These are phyloP conservation scores for Diaporthe sp. DNA, from an alignment of 2,329 filamentous ascomycete genomes.

Conservation along the genomic window DNA sequence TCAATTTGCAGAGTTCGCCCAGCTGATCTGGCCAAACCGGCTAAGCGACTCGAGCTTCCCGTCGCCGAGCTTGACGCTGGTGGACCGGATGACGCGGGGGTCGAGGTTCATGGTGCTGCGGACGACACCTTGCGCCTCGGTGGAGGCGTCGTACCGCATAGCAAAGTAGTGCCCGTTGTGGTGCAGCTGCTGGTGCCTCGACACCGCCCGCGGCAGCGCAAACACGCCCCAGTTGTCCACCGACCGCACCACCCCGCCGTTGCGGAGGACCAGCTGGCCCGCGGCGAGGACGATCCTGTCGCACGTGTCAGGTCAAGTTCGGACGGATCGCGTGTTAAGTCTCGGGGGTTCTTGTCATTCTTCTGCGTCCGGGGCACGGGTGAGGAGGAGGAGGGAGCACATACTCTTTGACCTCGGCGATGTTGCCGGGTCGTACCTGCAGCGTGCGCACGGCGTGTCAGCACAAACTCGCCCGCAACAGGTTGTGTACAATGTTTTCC, in stretches of 20 bases:
- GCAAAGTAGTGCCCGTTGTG: slow-evolving; percentile 94
- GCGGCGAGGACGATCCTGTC: slow-evolving; percentile 86
- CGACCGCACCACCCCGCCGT: slow-evolving; percentile 90
- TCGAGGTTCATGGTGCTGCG: slow-evolving; percentile 83
- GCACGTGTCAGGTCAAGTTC: not conserved
- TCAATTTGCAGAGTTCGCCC: slow-evolving; percentile 47
- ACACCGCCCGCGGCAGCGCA: slow-evolving; percentile 81
- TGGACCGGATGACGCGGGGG: slow-evolving; percentile 88
- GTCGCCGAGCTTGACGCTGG: slow-evolving; percentile 86
- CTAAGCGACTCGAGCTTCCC: slow-evolving; percentile 81
- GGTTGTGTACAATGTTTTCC: too few relatives aligned
- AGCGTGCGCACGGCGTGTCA: not conserved
- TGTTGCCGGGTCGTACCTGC: slow-evolving; percentile 90
- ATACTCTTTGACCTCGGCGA: slow-evolving; percentile 96
- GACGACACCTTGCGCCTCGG: slow-evolving; percentile 78
- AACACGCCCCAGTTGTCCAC: slow-evolving; percentile 96
- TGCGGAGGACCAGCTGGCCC: slow-evolving; percentile 83
- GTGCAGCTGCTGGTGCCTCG: slow-evolving; percentile 85
- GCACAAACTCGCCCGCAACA: not conserved
- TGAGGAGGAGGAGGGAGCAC: slow-evolving; percentile 44
- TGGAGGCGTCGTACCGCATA: slow-evolving; percentile 90
- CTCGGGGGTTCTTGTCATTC: not conserved
- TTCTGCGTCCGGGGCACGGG: slow-evolving; percentile 21
- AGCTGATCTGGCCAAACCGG: slow-evolving; percentile 61
- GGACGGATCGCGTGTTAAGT: too few relatives aligned